phyloP scores from a whole-genome alignment of 148 eudicot genomes.

The Gaultheria prostrata region DNA sequence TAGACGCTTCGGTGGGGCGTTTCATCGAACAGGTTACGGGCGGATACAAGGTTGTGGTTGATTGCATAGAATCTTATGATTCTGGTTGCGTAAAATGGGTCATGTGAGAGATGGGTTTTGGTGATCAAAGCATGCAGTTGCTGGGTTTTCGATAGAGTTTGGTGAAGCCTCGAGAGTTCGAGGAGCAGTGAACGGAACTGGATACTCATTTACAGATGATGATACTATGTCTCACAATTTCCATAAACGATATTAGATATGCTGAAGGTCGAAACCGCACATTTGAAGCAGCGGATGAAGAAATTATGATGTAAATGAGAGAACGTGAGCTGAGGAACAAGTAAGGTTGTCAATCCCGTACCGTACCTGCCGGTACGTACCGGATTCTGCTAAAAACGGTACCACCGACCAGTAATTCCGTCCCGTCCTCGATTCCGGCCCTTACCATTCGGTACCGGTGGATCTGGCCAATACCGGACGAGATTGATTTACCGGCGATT shows the following conservation, averaged over 20 bases:
- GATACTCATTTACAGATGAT: slow-evolving; percentile 25
- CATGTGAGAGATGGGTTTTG: slow-evolving; percentile 59
- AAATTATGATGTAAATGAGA: no score
- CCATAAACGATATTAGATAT: neutral
- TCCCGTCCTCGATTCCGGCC: no score
- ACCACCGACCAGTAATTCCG: no score
- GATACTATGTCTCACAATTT: neutral
- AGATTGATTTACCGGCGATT: no score
- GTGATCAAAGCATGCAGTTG: slow-evolving; percentile 56
- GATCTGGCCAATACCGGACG: no score
- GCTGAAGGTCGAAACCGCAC: neutral
- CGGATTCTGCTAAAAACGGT: no score
- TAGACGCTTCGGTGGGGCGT: slow-evolving; percentile 53
- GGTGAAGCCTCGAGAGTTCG: slow-evolving; percentile 48
- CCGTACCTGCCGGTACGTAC: no score
- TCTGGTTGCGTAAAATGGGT: slow-evolving; percentile 77
- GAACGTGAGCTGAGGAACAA: no score
- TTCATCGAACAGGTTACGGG: slow-evolving; percentile 69
- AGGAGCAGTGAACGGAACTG: slow-evolving; percentile 41
- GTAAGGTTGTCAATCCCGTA: no score
- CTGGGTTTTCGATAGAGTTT: slow-evolving; percentile 53
- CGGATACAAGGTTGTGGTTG: slow-evolving; percentile 52
- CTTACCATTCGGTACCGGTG: no score
- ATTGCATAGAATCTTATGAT: slow-evolving; percentile 55
- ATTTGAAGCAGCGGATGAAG: no score